phyloP scores from a whole-genome alignment of 257 asterid genomes.

The Solanum chiquidenum region DNA sequence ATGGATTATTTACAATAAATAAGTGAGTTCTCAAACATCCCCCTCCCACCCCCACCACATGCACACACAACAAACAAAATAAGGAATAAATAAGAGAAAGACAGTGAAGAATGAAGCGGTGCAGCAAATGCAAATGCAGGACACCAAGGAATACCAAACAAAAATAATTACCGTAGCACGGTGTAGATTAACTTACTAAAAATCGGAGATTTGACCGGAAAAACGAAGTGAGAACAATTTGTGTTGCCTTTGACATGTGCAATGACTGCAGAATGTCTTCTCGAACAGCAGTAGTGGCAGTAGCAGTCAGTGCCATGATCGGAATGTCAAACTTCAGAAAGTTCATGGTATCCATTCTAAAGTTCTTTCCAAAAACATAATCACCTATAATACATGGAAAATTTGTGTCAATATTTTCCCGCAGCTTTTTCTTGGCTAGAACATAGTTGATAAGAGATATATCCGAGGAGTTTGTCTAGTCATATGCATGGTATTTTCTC shows the following conservation, averaged over 20 bases:
- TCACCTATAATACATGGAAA: slow-evolving; percentile 29
- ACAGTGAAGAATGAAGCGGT: background rate
- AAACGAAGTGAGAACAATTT: slow-evolving; percentile 50
- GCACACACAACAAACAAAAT: slow-evolving; percentile 22
- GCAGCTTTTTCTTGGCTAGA: background rate
- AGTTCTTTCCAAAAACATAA: slow-evolving; percentile 51
- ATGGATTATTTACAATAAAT: background rate
- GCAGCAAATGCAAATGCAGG: slow-evolving; percentile 1
- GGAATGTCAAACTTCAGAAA: slow-evolving; percentile 63
- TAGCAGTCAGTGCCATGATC: slow-evolving; percentile 71
- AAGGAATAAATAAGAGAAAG: background rate
- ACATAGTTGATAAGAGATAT: background rate
- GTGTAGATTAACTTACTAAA: slow-evolving; percentile 29
- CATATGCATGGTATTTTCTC: background rate
- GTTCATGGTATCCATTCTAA: slow-evolving; percentile 39
- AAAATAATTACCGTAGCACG: background rate
- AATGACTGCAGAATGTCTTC: slow-evolving; percentile 72
- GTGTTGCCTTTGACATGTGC: slow-evolving; percentile 40
- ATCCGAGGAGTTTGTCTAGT: background rate
- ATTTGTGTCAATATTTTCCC: background rate
- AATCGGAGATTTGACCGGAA: slow-evolving; percentile 69
- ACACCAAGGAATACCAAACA: background rate
- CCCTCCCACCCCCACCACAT: background rate
- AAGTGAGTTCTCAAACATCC: background rate
- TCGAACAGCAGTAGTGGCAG: slow-evolving; percentile 57